phyloP scores from a whole-genome alignment of 2,329 filamentous ascomycete genomes.

The Monosporascus ibericus region DNA sequence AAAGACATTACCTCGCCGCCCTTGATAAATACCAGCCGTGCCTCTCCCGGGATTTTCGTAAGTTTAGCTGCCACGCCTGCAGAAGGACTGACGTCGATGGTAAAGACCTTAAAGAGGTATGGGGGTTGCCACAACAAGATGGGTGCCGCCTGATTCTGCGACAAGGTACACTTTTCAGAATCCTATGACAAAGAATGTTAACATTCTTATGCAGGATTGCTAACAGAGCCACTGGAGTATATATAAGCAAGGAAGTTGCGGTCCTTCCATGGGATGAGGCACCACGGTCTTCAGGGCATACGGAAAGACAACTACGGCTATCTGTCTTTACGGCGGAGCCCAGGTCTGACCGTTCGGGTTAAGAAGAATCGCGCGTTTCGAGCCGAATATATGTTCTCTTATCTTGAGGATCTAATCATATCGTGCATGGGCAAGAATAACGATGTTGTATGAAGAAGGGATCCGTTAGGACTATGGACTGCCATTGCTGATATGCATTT shows the following conservation, averaged over 20 bases:
- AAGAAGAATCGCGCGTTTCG: neutral
- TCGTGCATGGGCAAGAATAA: too few species aligned
- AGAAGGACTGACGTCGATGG: slow-evolving; percentile 13
- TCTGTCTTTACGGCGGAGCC: neutral
- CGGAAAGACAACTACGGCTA: neutral
- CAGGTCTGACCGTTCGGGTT: neutral
- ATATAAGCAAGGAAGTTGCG: slow-evolving; percentile 2
- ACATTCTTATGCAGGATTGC: slow-evolving; percentile 4
- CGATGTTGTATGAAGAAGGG: too few species aligned
- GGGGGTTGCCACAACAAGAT: slow-evolving; percentile 4
- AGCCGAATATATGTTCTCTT: neutral
- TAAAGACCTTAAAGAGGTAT: slow-evolving; percentile 5
- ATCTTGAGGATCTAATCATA: too few species aligned
- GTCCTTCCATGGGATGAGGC: neutral
- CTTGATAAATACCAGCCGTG: slow-evolving; percentile 15
- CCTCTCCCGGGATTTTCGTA: slow-evolving; percentile 8
- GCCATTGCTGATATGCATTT: too few species aligned
- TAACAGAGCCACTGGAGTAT: slow-evolving; percentile 9
- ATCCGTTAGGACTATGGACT: too few species aligned
- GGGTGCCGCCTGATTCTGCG: slow-evolving; percentile 10
- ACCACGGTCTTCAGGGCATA: neutral
- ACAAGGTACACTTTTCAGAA: slow-evolving; percentile 4
- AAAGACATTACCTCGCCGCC: slow-evolving; percentile 14
- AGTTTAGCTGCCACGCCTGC: slow-evolving; percentile 18
- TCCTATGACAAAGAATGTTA: neutral